phyloP scores from a whole-genome alignment of 2,329 filamentous ascomycete genomes.

The Bertia moriformis region DNA sequence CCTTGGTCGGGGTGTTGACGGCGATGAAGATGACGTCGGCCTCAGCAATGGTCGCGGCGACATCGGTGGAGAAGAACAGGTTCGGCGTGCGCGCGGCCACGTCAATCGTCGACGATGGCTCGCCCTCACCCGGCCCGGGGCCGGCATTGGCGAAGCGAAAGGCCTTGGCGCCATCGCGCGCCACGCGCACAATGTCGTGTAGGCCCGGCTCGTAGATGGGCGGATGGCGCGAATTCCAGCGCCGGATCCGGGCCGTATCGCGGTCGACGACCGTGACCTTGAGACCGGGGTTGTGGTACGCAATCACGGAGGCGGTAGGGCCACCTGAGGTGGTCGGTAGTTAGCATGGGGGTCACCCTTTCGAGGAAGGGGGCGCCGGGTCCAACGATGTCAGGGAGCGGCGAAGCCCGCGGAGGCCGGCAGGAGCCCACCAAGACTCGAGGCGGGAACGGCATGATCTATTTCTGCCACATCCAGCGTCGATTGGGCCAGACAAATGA shows the following conservation, averaged over 20 bases:
- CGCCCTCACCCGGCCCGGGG: slow-evolving; percentile 11
- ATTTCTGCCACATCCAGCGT: slow-evolving; percentile 2
- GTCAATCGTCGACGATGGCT: slow-evolving; percentile 7
- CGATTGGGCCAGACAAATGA: too few species aligned
- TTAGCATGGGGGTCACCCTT: not conserved
- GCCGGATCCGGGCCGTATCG: slow-evolving; percentile 47
- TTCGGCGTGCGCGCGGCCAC: slow-evolving; percentile 40
- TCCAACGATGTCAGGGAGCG: not conserved
- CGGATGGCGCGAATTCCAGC: slow-evolving; percentile 60
- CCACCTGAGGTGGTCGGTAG: too few species aligned
- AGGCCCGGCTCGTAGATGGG: slow-evolving; percentile 67
- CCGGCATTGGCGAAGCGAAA: slow-evolving; percentile 23
- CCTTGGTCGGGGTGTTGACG: slow-evolving; percentile 70
- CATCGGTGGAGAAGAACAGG: slow-evolving; percentile 59
- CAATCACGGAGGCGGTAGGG: slow-evolving; percentile 62
- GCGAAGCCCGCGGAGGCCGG: not conserved
- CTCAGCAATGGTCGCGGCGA: slow-evolving; percentile 42
- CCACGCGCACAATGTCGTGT: slow-evolving; percentile 49
- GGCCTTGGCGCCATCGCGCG: slow-evolving; percentile 39
- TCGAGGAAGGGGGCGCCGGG: not conserved
- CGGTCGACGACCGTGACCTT: slow-evolving; percentile 63
- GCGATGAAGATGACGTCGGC: slow-evolving; percentile 64
- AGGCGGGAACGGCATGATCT: not conserved
- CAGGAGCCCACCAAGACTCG: not conserved
- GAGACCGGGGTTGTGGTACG: slow-evolving; percentile 57